Base-by-base conservation (phyloP, 2,329 filamentous ascomycete genomes). In the Pezicula rhizophila region DNA sequence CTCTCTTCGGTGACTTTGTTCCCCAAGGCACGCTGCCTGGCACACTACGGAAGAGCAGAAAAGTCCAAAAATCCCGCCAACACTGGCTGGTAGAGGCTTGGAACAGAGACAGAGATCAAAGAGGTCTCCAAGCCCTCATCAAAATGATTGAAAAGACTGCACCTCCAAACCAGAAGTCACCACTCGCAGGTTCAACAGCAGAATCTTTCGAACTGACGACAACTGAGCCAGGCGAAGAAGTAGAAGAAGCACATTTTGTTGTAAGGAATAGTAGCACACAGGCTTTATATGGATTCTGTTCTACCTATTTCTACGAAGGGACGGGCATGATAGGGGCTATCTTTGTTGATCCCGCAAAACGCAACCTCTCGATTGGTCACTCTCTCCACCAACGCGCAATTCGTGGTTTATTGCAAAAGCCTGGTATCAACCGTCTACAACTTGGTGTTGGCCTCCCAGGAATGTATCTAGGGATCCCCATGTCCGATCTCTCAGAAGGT, bases 71-170 rank as follows among this genome's bases (percentile, higher is more conserved):
- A 59, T 90, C 89, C n/a, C 82, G 88, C 52, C 90, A 96, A 61
- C 89, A 95, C 59, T 97, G 92, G 92, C 80, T 97, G 1, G 91
- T 96, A 0, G 92, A 96, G 62, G 82, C 80, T 41, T 97, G 90
- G 70, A 87, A 91, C 59, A 82, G 85, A 50, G 82, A 88, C 35
- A 78, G 91, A 48, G 92, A 97, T 62, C 74, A 77, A 2, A 71
- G 78, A 42, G 87, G 83, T 0, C 72, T 97, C 5, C 82, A 92
- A 51, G 82, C 80, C n/a, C 74, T 97, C 8, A 75, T 96, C 42
- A 79, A 79, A 48, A 75, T 80, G 3, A 75, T 92, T 2, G 80
- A 85, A 41, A 83, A 87, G 51, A 79, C 79, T 17, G 81, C 78
- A 45, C 76, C 80, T 1, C 82, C 84, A 0, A 81, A 79, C 31